Evolutionary conservation across 2,329 filamentous ascomycete species (phyloP).

Genomic region (Sordariomycetes sp.): DNA sequence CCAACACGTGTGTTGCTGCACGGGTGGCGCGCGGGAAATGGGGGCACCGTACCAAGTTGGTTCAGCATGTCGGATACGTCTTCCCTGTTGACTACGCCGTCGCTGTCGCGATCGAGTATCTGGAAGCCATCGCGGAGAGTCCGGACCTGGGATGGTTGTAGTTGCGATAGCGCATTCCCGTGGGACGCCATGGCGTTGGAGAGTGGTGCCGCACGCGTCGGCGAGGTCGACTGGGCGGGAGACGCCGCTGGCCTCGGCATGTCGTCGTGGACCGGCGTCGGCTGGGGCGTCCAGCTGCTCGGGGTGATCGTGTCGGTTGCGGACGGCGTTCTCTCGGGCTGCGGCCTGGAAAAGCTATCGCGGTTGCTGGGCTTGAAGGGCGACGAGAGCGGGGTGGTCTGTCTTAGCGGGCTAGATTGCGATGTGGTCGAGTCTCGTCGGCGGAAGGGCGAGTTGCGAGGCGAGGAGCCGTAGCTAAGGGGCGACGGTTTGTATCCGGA

Average conservation of each 20-base stretch:
- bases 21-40: not conserved
- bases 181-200: constrained; percentile 13
- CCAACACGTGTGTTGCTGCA: not conserved
- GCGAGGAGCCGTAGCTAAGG: constrained; percentile 55
- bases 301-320: not conserved
- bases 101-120: constrained; percentile 81
- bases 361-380: constrained; percentile 41
- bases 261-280: not conserved
- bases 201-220: constrained; percentile 27
- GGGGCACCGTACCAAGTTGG: constrained; percentile 54
- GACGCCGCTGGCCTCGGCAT: constrained; percentile 8
- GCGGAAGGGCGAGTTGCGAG: constrained; percentile 55
- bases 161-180: constrained; percentile 53
- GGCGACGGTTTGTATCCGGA: constrained; percentile 56
- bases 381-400: constrained; percentile 50
- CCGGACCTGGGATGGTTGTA: constrained; percentile 74
- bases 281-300: constrained; percentile 6
- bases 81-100: constrained; percentile 70
- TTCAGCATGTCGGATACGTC: constrained; percentile 81
- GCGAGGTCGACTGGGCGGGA: constrained; percentile 17
- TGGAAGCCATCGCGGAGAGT: constrained; percentile 89
- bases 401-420: constrained; percentile 48
- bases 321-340: constrained; percentile 2
- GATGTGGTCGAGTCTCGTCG: constrained; percentile 53
- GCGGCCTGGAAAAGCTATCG: constrained; percentile 13